Conservation (phyloP, 176 grass and related monocot genomes). For the Oryza rufipogon region DNA sequence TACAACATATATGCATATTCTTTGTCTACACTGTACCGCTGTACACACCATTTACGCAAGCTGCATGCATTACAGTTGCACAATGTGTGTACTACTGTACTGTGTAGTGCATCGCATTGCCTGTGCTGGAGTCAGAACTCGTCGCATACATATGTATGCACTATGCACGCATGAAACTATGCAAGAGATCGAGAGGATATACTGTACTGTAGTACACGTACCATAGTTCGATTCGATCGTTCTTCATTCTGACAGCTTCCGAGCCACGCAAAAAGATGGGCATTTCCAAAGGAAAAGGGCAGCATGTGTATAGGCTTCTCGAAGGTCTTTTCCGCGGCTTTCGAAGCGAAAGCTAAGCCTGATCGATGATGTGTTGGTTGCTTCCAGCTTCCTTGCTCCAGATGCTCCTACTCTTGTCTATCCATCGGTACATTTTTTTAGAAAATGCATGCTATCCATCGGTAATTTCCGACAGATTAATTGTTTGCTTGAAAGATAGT, state of each 20-base stretch:
- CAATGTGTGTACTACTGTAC: background rate
- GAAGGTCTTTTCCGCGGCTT: constrained; percentile 31
- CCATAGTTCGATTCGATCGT: background rate
- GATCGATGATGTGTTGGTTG: background rate
- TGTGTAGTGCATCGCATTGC: background rate
- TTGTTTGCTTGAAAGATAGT: background rate
- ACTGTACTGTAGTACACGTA: background rate
- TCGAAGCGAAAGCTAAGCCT: constrained; percentile 9
- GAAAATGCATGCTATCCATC: no score
- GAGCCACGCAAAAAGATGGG: constrained; percentile 35
- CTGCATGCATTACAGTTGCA: background rate
- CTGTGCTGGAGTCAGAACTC: background rate
- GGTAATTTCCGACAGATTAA: background rate
- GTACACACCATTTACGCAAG: no score
- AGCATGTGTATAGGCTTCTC: background rate
- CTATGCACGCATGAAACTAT: background rate
- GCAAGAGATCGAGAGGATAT: background rate
- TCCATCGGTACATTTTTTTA: background rate
- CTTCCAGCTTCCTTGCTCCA: constrained; percentile 4
- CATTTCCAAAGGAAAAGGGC: constrained; percentile 21
- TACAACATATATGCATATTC: no score
- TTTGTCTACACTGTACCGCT: no score
- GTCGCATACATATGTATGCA: background rate
- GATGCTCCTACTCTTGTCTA: background rate
- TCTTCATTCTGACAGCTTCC: constrained; percentile 12